Conservation (phyloP, 805 yeast species). For the Scheffersomyces coipomensis region DNA sequence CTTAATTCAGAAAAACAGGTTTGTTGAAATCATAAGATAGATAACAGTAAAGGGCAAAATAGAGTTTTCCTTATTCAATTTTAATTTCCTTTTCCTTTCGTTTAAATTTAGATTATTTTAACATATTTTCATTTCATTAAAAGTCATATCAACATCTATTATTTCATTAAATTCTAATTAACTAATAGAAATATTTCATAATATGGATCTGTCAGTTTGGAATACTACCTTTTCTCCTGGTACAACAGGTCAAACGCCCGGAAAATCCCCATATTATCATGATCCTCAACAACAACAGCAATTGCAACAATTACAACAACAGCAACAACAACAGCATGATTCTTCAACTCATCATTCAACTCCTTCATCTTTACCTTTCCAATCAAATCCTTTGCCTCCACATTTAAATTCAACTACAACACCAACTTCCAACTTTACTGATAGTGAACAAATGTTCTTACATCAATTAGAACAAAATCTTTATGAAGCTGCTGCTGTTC, state of each 20-base stretch:
- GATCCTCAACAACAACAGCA: conserved; percentile 1
- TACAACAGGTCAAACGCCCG: conserved; percentile 4
- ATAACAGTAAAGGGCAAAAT: no score
- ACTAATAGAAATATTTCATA: no score
- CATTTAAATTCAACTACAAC: background rate
- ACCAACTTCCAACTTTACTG: conserved; percentile 14
- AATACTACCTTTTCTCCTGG: conserved; percentile 7
- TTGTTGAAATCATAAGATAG: no score
- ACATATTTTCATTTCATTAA: no score
- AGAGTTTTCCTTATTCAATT: no score
- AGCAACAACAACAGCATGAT: background rate
- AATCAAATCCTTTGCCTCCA: conserved; percentile 3
- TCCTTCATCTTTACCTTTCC: background rate
- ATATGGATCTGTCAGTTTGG: conserved; percentile 11
- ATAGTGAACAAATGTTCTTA: conserved; percentile 23
- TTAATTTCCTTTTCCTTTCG: no score
- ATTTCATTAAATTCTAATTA: no score
- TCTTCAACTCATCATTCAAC: conserved; percentile 1
- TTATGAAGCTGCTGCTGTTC: conserved; percentile 14
- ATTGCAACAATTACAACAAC: background rate
- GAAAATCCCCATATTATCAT: conserved; percentile 7
- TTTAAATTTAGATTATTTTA: no score
- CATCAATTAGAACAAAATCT: conserved; percentile 28
- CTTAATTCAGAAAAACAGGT: no score
- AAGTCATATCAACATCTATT: no score